Conservation (phyloP, 768 basidiomycete genomes). For the Psilocybe tampanensis region DNA sequence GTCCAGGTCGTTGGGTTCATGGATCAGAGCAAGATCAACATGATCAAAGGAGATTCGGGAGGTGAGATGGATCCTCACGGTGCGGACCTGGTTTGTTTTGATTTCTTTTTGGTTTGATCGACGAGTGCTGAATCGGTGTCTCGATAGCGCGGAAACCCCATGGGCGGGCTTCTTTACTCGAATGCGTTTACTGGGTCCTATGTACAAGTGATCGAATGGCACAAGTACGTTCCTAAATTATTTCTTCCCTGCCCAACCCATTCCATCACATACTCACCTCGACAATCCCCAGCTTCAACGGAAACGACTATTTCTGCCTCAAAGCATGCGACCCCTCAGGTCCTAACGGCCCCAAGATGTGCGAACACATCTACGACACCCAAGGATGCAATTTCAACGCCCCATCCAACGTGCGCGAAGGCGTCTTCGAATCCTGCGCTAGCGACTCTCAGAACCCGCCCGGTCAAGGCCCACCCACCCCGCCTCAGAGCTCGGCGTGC, state of each 20-base stretch:
- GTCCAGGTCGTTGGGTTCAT: slow-evolving; percentile 66
- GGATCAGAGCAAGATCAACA: slow-evolving; percentile 63
- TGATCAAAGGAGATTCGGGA: slow-evolving; percentile 60
- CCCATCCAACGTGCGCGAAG: slow-evolving; percentile 60
- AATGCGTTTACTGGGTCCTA: slow-evolving; percentile 48
- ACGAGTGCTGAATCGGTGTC: not conserved
- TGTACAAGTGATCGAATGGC: slow-evolving; percentile 70
- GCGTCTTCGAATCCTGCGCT: slow-evolving; percentile 64
- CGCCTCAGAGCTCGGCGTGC: too few relatives aligned
- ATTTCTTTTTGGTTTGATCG: not conserved
- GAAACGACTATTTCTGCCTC: slow-evolving; percentile 36
- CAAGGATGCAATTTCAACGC: slow-evolving; percentile 77
- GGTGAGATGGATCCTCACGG: slow-evolving; percentile 83
- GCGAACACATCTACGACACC: slow-evolving; percentile 75
- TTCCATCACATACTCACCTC: not conserved
- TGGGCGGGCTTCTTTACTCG: slow-evolving; percentile 72
- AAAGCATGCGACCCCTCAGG: slow-evolving; percentile 69
- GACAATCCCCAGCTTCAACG: slow-evolving; percentile 62
- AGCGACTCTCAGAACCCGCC: slow-evolving; percentile 49
- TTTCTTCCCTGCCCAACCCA: not conserved
- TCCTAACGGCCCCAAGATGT: slow-evolving; percentile 49
- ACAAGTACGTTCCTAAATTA: slow-evolving; percentile 50
- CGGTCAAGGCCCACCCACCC: slow-evolving; percentile 16
- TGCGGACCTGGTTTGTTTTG: slow-evolving; percentile 48
- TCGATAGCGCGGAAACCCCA: slow-evolving; percentile 71